Evolutionary conservation across 495 filamentous ascomycete species (phyloP), one percentile per base, ranked within the genome.

Genomic region (Hypoxylon fuscum): DNA sequence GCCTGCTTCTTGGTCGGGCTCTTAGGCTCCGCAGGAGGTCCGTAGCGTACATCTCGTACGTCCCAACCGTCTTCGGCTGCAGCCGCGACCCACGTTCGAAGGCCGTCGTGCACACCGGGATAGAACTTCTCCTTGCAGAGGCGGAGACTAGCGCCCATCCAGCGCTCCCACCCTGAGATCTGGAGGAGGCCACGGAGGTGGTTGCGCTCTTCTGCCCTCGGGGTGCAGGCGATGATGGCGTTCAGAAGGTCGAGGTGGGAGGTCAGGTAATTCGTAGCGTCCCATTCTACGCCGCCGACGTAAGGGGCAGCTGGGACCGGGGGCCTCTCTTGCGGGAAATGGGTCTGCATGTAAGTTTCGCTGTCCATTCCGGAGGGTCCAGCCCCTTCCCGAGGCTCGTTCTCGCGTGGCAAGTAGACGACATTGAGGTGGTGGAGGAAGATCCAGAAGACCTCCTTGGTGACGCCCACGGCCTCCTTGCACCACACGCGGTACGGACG

Each of bases 391-490:
- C 61, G 56, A 18, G 38, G 18, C 41, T 68, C 55, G 62, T 70
- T 69, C 10, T 74, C 71, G 55, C 74, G 64, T 25, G 81, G 82
- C 21, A 88, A 67, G 37, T 91, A 85, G 47, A 98, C 84, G 56
- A 97, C 87, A 64, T 98, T 98, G 44, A 94, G 77, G 55, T 93
- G 88, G 71, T 98, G 95, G 51, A 97, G 81, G 77, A 98, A 98
- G 69, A 98, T 98, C 95, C 95, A 98, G 73, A 98, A 98, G 22
- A 98, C 95, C 72, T 98, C 95, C 74, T 98, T 98, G 29, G 92
- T 96, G 40, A 98, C 93, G 63, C 89, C 91, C 46, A 85, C 86
- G 14, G 94, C 86, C 72, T 98, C 95, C 73, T 92, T 94, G 77
- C 87, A 90, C 95, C 95, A 98, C 10, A 96, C 86, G 9, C 89